phyloP scores from a whole-genome alignment of 2,329 filamentous ascomycete species.

The Penicillium oxalicum region DNA sequence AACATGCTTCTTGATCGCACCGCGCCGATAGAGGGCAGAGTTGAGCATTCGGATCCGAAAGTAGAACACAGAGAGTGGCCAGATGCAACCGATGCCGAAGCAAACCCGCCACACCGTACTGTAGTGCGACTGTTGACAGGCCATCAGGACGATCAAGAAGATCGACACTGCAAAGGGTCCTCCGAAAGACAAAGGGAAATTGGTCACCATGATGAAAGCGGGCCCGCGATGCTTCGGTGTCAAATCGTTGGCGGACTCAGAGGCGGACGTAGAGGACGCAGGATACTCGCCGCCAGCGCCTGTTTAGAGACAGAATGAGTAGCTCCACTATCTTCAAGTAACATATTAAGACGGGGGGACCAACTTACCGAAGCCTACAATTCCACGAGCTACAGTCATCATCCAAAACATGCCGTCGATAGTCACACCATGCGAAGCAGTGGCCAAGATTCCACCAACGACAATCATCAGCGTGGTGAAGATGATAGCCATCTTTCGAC shows the following conservation, averaged over 20 bases:
- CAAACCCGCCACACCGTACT: slow-evolving; percentile 46
- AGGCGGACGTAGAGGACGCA: slow-evolving; percentile 43
- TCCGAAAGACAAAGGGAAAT: slow-evolving; percentile 38
- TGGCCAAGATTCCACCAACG: slow-evolving; percentile 42
- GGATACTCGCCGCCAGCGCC: slow-evolving; percentile 45
- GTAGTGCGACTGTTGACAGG: slow-evolving; percentile 32
- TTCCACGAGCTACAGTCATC: slow-evolving; percentile 46
- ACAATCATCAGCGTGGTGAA: slow-evolving; percentile 44
- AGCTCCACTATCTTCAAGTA: neutral
- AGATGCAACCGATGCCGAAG: slow-evolving; percentile 45
- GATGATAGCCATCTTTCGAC: slow-evolving; percentile 44
- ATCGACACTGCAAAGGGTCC: slow-evolving; percentile 41
- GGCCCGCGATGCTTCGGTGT: slow-evolving; percentile 36
- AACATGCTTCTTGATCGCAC: slow-evolving; percentile 49
- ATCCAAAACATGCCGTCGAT: slow-evolving; percentile 50
- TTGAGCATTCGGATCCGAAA: slow-evolving; percentile 51
- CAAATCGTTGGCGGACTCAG: slow-evolving; percentile 46
- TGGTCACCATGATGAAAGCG: slow-evolving; percentile 46
- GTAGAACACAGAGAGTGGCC: slow-evolving; percentile 52
- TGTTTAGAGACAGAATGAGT: neutral
- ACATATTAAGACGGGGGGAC: too few species aligned
- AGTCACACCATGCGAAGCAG: slow-evolving; percentile 42
- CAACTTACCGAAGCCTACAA: slow-evolving; percentile 41
- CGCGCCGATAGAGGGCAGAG: slow-evolving; percentile 47
- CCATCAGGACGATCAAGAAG: slow-evolving; percentile 44